A percentile compares a stretch with the other conserved stretches of the same genome.
phyloP scores from a whole-genome alignment of 2,329 filamentous ascomycete genomes.

The Geosmithia flava region DNA sequence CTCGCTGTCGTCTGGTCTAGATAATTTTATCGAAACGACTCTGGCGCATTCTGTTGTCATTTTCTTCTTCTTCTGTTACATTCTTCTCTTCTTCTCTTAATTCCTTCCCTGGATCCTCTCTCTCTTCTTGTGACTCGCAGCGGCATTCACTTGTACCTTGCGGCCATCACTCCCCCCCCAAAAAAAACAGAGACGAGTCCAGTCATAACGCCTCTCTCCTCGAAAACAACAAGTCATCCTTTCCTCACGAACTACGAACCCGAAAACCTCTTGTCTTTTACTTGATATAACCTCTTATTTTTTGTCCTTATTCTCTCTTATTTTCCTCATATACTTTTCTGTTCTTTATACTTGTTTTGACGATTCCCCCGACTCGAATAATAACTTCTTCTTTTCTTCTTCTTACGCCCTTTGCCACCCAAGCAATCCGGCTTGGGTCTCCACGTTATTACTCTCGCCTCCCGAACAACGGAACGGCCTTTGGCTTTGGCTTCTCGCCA shows the following conservation, averaged over 20 bases:
- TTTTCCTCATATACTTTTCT: background rate
- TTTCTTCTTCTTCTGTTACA: background rate
- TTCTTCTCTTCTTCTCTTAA: conserved; percentile 2
- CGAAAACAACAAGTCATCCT: background rate
- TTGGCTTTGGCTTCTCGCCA: background rate
- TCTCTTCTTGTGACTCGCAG: conserved; percentile 17
- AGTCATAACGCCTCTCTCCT: background rate
- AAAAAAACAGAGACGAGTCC: background rate
- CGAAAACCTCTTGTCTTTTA: conserved; percentile 3
- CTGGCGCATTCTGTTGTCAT: background rate
- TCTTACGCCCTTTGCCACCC: background rate
- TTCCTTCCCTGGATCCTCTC: conserved; percentile 1
- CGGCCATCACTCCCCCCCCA: conserved; percentile 12
- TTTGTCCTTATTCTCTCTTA: background rate
- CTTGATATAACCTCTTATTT: background rate
- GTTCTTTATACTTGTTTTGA: background rate
- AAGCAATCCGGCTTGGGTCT: background rate
- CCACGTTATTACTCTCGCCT: background rate
- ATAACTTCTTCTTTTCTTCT: background rate
- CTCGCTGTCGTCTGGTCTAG: conserved; percentile 34
- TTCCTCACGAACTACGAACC: conserved; percentile 1
- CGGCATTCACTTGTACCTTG: conserved; percentile 41
- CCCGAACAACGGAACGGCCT: background rate
- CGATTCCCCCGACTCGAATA: background rate
- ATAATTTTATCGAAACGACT: conserved; percentile 2